Evolutionary conservation across 2,329 filamentous ascomycete genomes (phyloP).

Genomic region (Cercospora janseana): DNA sequence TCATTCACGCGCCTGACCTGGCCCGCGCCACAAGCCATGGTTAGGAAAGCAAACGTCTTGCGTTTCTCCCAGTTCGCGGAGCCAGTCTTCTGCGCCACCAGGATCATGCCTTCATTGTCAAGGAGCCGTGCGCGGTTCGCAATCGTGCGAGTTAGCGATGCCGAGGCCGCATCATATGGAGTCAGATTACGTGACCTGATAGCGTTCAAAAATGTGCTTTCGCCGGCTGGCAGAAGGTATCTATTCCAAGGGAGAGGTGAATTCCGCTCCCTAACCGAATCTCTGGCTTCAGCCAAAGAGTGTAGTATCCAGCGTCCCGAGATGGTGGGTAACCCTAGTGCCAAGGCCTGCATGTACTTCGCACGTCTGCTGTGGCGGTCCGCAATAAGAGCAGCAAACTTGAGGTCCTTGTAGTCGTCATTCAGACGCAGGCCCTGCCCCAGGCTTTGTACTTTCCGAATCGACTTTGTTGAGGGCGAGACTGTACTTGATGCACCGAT

Average conservation of each 20-base stretch:
- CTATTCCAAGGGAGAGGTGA: constrained; percentile 71
- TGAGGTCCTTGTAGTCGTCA: constrained; percentile 52
- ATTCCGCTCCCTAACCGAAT: constrained; percentile 29
- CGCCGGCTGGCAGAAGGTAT: constrained; percentile 82
- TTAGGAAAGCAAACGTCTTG: constrained; percentile 75
- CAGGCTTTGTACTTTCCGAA: constrained; percentile 5
- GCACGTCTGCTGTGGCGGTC: constrained; percentile 80
- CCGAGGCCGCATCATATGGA: constrained; percentile 58
- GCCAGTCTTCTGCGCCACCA: constrained; percentile 62
- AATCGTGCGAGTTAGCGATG: constrained; percentile 59
- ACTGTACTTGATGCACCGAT: constrained; percentile 28
- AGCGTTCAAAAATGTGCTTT: constrained; percentile 72
- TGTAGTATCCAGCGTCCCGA: constrained; percentile 76
- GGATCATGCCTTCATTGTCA: constrained; percentile 65
- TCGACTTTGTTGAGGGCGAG: constrained; percentile 28
- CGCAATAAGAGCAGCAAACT: constrained; percentile 82
- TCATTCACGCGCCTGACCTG: constrained; percentile 64
- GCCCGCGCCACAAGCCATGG: constrained; percentile 71
- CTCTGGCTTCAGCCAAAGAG: constrained; percentile 53
- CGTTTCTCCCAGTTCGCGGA: constrained; percentile 59
- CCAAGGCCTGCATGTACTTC: constrained; percentile 93
- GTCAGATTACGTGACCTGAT: constrained; percentile 70
- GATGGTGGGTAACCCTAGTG: constrained; percentile 82
- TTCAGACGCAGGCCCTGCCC: constrained; percentile 47
- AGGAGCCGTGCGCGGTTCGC: constrained; percentile 41